phyloP scores from a whole-genome alignment of 768 basidiomycete species.

The Calocybe cyanea region DNA sequence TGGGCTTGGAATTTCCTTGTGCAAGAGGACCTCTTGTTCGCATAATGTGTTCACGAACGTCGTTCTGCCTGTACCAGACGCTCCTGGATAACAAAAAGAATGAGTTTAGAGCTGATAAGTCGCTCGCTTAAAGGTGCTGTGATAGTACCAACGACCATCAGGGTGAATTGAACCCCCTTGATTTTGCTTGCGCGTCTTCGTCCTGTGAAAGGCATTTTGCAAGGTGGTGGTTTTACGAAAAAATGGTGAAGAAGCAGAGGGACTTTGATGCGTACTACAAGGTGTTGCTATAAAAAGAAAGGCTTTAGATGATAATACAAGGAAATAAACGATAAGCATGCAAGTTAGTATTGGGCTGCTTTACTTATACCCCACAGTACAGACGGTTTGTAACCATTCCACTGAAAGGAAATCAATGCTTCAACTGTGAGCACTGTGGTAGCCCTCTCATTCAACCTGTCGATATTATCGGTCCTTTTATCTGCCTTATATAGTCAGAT shows the following conservation, averaged over 20 bases:
- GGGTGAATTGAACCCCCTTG: slow-evolving; percentile 87
- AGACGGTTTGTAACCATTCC: too few relatives aligned
- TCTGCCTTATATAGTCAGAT: too few relatives aligned
- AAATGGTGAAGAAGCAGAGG: slow-evolving; percentile 11
- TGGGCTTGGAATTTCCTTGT: slow-evolving; percentile 62
- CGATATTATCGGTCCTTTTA: too few relatives aligned
- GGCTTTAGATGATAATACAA: too few relatives aligned
- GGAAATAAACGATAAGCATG: too few relatives aligned
- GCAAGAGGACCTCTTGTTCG: slow-evolving; percentile 70
- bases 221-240: slow-evolving; percentile 6
- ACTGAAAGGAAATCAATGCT: background rate
- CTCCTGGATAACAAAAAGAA: slow-evolving; percentile 51
- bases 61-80: slow-evolving; percentile 83
- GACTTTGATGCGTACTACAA: too few relatives aligned
- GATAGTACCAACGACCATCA: slow-evolving; percentile 86
- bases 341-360: background rate
- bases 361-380: background rate
- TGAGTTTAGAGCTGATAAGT: too few relatives aligned
- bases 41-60: slow-evolving; percentile 93
- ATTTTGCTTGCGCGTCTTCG: slow-evolving; percentile 71
- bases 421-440: too few relatives aligned
- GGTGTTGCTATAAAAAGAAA: too few relatives aligned
- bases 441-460: too few relatives aligned
- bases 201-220: slow-evolving; percentile 41
- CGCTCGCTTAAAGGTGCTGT: background rate